phyloP scores from a whole-genome alignment of 345 rosid species.

The Kernera saxatilis region DNA sequence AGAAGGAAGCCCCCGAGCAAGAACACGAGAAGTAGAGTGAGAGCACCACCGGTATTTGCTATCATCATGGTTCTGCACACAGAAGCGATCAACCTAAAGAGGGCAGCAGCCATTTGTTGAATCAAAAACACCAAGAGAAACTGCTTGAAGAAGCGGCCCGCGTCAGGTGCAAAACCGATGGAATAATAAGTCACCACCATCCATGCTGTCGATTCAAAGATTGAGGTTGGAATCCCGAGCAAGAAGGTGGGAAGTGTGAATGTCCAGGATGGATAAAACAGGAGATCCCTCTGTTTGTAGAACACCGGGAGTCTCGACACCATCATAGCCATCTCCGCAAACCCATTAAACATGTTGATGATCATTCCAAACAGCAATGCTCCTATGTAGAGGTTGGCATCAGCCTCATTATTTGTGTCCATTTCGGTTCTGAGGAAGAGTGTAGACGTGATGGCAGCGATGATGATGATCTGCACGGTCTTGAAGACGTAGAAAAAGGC shows the following conservation, averaged over 20 bases:
- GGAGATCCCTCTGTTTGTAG: constrained; percentile 58
- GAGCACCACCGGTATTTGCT: constrained; percentile 37
- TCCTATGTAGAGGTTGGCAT: constrained; percentile 34
- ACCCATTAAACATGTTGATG: constrained; percentile 46
- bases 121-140: constrained; percentile 37
- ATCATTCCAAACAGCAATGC: constrained; percentile 44
- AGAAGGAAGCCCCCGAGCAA: constrained; percentile 54
- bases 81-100: constrained; percentile 40
- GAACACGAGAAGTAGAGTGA: constrained; percentile 27
- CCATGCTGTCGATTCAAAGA: constrained; percentile 48
- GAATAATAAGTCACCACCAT: constrained; percentile 53
- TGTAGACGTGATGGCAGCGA: constrained; percentile 43
- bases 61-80: constrained; percentile 39
- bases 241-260: constrained; percentile 48
- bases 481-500: constrained; percentile 18
- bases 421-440: constrained; percentile 45
- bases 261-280: constrained; percentile 68
- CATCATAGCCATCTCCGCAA: constrained; percentile 53
- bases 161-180: constrained; percentile 61
- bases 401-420: not conserved
- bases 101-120: constrained; percentile 34
- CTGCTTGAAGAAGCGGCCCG: constrained; percentile 46
- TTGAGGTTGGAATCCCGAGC: constrained; percentile 38
- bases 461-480: constrained; percentile 35
- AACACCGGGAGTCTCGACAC: constrained; percentile 59